Evolutionary conservation across 768 basidiomycete genomes (phyloP), one percentile per base, ranked within the genome.

Genomic region (Hygrocybe punicea): DNA sequence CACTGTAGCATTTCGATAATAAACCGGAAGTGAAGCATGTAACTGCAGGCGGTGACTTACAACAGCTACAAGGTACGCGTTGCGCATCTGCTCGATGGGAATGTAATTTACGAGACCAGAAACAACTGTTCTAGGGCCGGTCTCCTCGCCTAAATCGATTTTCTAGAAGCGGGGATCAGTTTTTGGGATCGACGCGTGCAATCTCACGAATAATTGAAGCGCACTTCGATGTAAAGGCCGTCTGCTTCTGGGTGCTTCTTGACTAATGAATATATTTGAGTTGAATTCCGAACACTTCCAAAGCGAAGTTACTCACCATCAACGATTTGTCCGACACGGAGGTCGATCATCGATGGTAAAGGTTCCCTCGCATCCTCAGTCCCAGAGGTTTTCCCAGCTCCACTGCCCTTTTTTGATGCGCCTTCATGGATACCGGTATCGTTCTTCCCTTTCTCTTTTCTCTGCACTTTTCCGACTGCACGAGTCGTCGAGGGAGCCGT

Each of bases 81-180:
- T 87, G 39, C 82, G 81, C 88, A 98, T 96, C 63, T 94, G 76
- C 63, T 98, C 97, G 62, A 97, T 93, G 6, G 93, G 90, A 69
- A 98, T 90, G 73, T 98, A 93, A 68, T 98, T 85, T 55, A 98
- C 97, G 29, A 98, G 82, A 42, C 97, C 97, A 13, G 96, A 98
- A 47, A 98, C 92, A 21, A 99, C 94, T 0, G 94, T 98, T 53
- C 97, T 81, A 25, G 97, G 97, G 23, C 94, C 96, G 1, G 87
- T 87, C 67, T 92, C 91, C 72, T 98, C 95, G 55, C 94, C 97
- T 47, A 98, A 75, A 70, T 99, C 94, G 61, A 98, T 96, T 89
- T 94, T 86, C 91, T 93, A 19, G 29, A 29, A 4, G 29, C 4
- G 29, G 7, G 19, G 48, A 51, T 53, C 51, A 37, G 19, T 19